Percentiles rank a stretch among this genome's conserved stretches.
Conservation (phyloP, 805 yeast species). For the Scheffersomyces coipomensis region DNA sequence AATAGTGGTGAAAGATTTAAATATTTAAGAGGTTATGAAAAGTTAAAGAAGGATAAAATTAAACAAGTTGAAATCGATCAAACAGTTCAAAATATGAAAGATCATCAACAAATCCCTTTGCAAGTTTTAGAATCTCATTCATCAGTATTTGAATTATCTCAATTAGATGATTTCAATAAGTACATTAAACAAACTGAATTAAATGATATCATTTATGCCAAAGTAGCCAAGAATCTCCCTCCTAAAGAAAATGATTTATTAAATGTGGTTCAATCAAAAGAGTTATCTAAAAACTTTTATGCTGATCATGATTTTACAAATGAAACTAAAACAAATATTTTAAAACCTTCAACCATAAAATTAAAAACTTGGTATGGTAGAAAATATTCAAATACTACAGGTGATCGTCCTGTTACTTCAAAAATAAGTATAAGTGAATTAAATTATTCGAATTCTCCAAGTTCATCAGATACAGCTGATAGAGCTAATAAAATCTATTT, state of each 20-base stretch:
- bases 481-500: slow-evolving; percentile 18
- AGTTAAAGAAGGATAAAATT: slow-evolving; percentile 8
- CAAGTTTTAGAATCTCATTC: slow-evolving; percentile 9
- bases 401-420: not conserved
- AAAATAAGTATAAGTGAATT: slow-evolving; percentile 6
- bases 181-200: slow-evolving; percentile 34
- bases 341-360: slow-evolving; percentile 3
- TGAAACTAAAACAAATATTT: slow-evolving; percentile 3
- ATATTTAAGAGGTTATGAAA: slow-evolving; percentile 23
- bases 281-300: slow-evolving; percentile 26
- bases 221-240: slow-evolving; percentile 9
- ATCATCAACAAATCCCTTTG: slow-evolving; percentile 13
- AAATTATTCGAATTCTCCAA: slow-evolving; percentile 6
- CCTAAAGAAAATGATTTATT: slow-evolving; percentile 20
- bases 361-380: slow-evolving; percentile 2
- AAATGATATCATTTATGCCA: slow-evolving; percentile 27
- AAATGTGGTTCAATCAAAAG: slow-evolving; percentile 21
- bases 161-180: slow-evolving; percentile 32
- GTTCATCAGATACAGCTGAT: slow-evolving; percentile 6
- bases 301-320: slow-evolving; percentile 12
- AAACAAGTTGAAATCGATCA: slow-evolving; percentile 3
- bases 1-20: slow-evolving; percentile 22
- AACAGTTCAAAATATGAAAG: slow-evolving; percentile 6
- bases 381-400: not conserved
- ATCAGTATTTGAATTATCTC: slow-evolving; percentile 28